These are phyloP conservation scores for Eleusine indica DNA, from an alignment of 176 grass and related monocot genomes.

Conservation along the genomic window DNA sequence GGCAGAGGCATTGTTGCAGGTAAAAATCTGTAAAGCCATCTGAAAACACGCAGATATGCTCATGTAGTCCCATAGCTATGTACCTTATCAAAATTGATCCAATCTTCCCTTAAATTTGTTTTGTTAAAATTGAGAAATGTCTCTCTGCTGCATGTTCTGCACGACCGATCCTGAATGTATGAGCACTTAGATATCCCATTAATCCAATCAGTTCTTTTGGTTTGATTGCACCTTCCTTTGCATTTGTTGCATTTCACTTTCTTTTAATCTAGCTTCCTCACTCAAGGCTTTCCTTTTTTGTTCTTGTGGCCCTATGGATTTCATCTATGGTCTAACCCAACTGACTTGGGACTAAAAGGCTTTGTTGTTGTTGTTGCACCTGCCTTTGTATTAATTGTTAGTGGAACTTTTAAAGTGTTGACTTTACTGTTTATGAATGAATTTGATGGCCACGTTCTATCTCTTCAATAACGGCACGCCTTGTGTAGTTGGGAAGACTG, in stretches of 20 bases:
- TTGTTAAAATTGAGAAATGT: background rate
- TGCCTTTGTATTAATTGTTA: background rate
- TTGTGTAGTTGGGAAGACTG: slow-evolving; percentile 79
- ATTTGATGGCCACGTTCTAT: background rate
- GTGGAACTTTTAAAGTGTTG: background rate
- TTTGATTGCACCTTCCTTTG: slow-evolving; percentile 3
- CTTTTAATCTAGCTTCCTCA: too few relatives aligned
- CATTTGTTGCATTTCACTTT: background rate
- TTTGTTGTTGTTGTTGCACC: background rate
- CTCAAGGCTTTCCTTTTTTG: too few relatives aligned
- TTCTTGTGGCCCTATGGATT: too few relatives aligned
- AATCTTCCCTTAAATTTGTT: slow-evolving; percentile 6
- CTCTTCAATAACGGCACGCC: slow-evolving; percentile 15
- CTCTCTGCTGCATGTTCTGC: slow-evolving; percentile 2
- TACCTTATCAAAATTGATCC: slow-evolving; percentile 5
- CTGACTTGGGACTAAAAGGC: too few relatives aligned
- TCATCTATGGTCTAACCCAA: too few relatives aligned
- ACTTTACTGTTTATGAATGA: background rate
- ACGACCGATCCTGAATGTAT: background rate
- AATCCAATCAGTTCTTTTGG: background rate
- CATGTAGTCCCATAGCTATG: slow-evolving; percentile 24
- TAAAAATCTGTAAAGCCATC: slow-evolving; percentile 33
- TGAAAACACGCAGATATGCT: background rate
- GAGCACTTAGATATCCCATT: slow-evolving; percentile 12
- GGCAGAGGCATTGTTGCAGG: slow-evolving; percentile 85